Evolutionary conservation across 202 grass and related monocot genomes (phyloP), one percentile per base, ranked within the genome.

Genomic region (Carex arenaria): DNA sequence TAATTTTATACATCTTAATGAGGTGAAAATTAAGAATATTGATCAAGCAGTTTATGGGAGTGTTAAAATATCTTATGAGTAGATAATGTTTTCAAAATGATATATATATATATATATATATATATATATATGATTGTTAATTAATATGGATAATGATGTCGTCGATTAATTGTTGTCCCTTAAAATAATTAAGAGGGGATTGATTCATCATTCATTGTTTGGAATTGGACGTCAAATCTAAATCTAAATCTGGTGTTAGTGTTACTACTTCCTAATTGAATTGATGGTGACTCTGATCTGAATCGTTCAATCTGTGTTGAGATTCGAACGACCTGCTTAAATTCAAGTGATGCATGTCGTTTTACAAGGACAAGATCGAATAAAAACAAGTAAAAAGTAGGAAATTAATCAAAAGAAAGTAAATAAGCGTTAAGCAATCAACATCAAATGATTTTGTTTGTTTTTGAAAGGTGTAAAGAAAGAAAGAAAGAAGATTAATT

Each of bases 371-470:
- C 64, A 12, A 38, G 17, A 26, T 26, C 26, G 26, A 67, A 67
- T 6, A 36, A 67, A 18, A 18, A 18, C 6, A 22, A 19, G 7
- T 19, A 61, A 7, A 61, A 61, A 9, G 7, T 8, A 67, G 3
- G 3, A 32, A 31, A 65, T 4, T 32, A 8, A 65, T 4, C 15
- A 8, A n/a, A 56, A 56, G 7, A 78, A 34, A 57, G 18, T 30
- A 59, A 45, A 51, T 34, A 34, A 36, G 36, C 61, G 78, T 64
- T 80, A 64, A 80, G 14, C 36, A 64, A 64, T 80, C 78, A 59
- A 32, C 78, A 80, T 80, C 78, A 64, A 31, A 80, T 64, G 19
- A 51, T 62, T 64, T 63, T 55, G 57, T 64, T 63, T 55, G 57
- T 43, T 61, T 45, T 80, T 47, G 0, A 80, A 80, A 42, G 60